Conservation (phyloP, 2,329 filamentous ascomycete genomes). For the Penicillium sp. region DNA sequence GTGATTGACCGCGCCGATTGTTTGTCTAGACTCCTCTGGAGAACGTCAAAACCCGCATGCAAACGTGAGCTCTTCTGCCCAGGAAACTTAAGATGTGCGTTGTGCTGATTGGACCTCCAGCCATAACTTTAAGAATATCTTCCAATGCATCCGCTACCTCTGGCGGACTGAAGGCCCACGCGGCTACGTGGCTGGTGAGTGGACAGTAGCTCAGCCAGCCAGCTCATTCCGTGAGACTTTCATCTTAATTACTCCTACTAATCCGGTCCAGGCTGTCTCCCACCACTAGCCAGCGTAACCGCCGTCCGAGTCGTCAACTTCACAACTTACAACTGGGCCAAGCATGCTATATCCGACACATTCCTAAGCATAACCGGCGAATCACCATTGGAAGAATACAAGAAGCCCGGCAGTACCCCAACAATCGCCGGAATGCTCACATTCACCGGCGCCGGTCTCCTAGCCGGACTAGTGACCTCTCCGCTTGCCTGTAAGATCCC, state of each 20-base stretch:
- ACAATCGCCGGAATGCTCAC: constrained; percentile 47
- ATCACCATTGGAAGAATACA: constrained; percentile 46
- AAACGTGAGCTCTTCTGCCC: constrained; percentile 44
- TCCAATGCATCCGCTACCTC: constrained; percentile 49
- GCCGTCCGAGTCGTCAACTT: constrained; percentile 51
- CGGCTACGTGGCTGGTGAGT: constrained; percentile 52
- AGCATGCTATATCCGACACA: constrained; percentile 45
- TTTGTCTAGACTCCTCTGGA: constrained; percentile 49
- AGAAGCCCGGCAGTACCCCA: constrained; percentile 47
- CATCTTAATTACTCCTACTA: constrained; percentile 1
- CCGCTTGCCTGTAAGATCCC: constrained; percentile 48
- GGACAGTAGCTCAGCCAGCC: not conserved
- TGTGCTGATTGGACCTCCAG: constrained; percentile 29
- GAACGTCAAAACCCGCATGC: constrained; percentile 55
- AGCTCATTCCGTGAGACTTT: not conserved
- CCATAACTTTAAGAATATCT: constrained; percentile 50
- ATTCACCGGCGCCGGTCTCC: constrained; percentile 47
- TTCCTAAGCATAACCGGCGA: constrained; percentile 46
- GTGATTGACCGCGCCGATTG: not conserved
- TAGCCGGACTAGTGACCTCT: constrained; percentile 47
- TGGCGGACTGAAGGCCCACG: constrained; percentile 52
- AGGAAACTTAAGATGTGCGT: not conserved
- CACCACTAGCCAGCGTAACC: constrained; percentile 51
- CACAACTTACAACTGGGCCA: constrained; percentile 50
- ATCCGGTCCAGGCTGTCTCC: constrained; percentile 42